Base-by-base conservation (phyloP, 805 yeast genomes). In the Schwanniomyces vanrijiae region DNA sequence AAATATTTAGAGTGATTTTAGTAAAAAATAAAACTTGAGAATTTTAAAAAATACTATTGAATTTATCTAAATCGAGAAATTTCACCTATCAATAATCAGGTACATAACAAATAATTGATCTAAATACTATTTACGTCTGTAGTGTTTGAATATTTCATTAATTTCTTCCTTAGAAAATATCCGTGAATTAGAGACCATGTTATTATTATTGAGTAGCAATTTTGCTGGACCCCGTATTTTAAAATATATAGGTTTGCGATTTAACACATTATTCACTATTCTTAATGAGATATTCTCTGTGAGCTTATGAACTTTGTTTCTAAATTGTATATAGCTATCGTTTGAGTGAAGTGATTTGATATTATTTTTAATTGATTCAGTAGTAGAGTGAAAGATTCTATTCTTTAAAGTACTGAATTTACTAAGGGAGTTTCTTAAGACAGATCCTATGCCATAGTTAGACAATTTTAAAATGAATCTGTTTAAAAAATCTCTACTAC, bases 191-290 rank as follows among this genome's bases (percentile, higher is more conserved):
- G 54, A 39, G 2, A 42, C 38, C 18, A 42, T 37, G 7, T 44
- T 31, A 34, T 53, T 56, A 48, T 55, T 59, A 44, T 60, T 59
- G 28, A 66, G 33, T 14, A 66, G 47, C 8, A 66, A 31, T 38
- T 53, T 53, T 4, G 58, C 58, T 2, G 72, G 72, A 2, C 72
- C 72, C 38, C 47, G 41, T 14, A 67, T 37, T 34, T 52, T 52
- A 18, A 57, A 52, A 50, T 56, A 53, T 14, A 64, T 56, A 5
- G 58, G 58, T 22, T 40, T 50, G 26, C 44, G 52, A 11, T 50
- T 40, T 19, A 48, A 44, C 6, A 59, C 3, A 7, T 21, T 37
- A 29, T 51, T 53, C n/a, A 48, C 14, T 5, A 58, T 3, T 25
- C 53, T 45, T 16, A 56, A 48, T 38, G 37, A 53, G 3, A 55